Base-by-base conservation (phyloP, 108 stramenopile genomes). In the Nannochloropsis oceanica region DNA sequence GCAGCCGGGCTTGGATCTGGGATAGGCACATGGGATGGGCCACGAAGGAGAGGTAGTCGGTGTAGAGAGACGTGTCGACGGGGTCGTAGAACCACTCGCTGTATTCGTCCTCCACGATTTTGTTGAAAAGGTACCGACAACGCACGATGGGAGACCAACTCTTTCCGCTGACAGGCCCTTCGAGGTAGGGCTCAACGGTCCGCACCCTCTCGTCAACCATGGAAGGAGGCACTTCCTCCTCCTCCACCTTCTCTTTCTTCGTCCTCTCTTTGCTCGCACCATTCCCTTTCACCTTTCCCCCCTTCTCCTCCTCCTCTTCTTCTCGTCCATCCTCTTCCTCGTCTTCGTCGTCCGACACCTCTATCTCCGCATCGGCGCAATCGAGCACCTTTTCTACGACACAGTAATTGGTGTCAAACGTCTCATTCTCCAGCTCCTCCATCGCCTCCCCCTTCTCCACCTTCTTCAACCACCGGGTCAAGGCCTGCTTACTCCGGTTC, bases 21-120 rank as follows among this genome's bases (percentile, higher is more conserved):
- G 44, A 22, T 2, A 87, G 43, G 43, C 73, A 84, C 42, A 87
- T 87, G 22, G 86, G 82, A 5, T 84, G 43, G 25, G 44, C 86
- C 3, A 87, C 86, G 18, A 84, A 42, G 42, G 43, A 82, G 22
- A 87, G 50, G 44, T 87, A 87, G 82, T 87, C 86, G 0, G 83
- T 50, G 43, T 87, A 87, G 24, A 84, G 27, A 24, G 12, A 0
- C 18, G 86, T 87, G 44, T 87, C 86, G 13, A 87, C 86, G 27
- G 86, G 86, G 1, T 87, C 83, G 82, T 73, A 43, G 82, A 87
- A 87, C 44, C 86, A 44, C 24, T 79, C 43, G n/a, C 82, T 22
- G 42, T 87, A 87, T 18, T 82, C 43, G 82, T 87, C 86, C 25
- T 87, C 83, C 44, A 81, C 43, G 24, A 87, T 26, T 27, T 80